phyloP scores from a whole-genome alignment of 129 eudicot genomes.

The Arctium lappa region DNA sequence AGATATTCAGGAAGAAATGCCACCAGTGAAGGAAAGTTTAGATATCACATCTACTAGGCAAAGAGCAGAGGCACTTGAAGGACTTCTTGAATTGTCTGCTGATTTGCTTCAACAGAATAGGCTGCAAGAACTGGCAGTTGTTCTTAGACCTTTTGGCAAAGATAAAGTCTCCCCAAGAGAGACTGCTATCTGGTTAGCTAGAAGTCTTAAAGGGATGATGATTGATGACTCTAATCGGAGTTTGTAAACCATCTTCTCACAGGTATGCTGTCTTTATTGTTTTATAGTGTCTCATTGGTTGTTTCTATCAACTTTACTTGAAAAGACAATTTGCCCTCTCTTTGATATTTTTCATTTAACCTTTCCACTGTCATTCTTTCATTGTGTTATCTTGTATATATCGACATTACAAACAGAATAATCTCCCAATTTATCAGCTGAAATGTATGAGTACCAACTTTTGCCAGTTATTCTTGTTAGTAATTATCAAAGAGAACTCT shows the following conservation, averaged over 20 bases:
- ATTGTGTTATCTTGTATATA: conserved; percentile 40
- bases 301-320: background rate
- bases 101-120: conserved; percentile 87
- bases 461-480: background rate
- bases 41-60: conserved; percentile 86
- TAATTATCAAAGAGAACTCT: background rate
- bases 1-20: conserved; percentile 35
- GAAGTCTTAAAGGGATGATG: conserved; percentile 98
- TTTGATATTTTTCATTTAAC: background rate
- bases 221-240: conserved; percentile 65
- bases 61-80: conserved; percentile 98
- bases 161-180: conserved; percentile 95
- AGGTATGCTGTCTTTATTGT: conserved; percentile 12
- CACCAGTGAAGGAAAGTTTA: conserved; percentile 55
- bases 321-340: background rate
- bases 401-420: conserved; percentile 22
- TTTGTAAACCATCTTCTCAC: conserved; percentile 27
- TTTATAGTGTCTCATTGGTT: background rate
- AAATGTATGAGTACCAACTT: conserved; percentile 26
- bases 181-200: conserved; percentile 98
- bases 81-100: conserved; percentile 88
- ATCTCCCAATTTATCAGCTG: conserved; percentile 13
- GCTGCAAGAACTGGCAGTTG: conserved; percentile 84
- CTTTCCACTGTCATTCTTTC: conserved; percentile 23
- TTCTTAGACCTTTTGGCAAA: conserved; percentile 87